phyloP scores from a whole-genome alignment of 129 eudicot species.

The Helianthus tuberosus region DNA sequence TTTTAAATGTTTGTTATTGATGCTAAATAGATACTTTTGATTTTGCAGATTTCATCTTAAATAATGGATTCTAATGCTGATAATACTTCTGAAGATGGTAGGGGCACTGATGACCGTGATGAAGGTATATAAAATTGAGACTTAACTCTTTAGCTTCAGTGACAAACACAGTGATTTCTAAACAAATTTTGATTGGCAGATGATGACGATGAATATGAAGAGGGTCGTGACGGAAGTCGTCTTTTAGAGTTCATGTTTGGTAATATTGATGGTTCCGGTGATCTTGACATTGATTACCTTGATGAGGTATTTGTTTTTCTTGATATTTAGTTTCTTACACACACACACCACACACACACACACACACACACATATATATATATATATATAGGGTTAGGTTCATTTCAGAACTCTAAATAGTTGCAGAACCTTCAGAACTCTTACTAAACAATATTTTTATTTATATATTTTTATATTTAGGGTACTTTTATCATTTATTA shows the following conservation, averaged over 20 bases:
- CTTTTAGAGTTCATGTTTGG: constrained; percentile 96
- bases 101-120: constrained; percentile 47
- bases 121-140: constrained; percentile 34
- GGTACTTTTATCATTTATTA: too few species aligned
- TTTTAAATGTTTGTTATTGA: not conserved
- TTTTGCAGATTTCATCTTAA: constrained; percentile 25
- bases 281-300: constrained; percentile 96
- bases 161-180: not conserved
- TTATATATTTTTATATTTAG: too few species aligned
- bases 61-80: constrained; percentile 42
- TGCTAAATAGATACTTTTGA: constrained; percentile 12
- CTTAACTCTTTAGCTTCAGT: constrained; percentile 9
- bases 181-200: constrained; percentile 45
- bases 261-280: constrained; percentile 89
- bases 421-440: too few species aligned
- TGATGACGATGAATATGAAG: constrained; percentile 94
- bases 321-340: not conserved
- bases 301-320: constrained; percentile 63
- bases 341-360: too few species aligned
- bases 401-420: too few species aligned
- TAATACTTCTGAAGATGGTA: constrained; percentile 42
- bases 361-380: too few species aligned
- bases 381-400: too few species aligned
- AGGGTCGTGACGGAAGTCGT: constrained; percentile 78
- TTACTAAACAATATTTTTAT: too few species aligned